These are phyloP conservation scores for Flaveria robusta DNA, from an alignment of 129 eudicot species.

Conservation along the genomic window DNA sequence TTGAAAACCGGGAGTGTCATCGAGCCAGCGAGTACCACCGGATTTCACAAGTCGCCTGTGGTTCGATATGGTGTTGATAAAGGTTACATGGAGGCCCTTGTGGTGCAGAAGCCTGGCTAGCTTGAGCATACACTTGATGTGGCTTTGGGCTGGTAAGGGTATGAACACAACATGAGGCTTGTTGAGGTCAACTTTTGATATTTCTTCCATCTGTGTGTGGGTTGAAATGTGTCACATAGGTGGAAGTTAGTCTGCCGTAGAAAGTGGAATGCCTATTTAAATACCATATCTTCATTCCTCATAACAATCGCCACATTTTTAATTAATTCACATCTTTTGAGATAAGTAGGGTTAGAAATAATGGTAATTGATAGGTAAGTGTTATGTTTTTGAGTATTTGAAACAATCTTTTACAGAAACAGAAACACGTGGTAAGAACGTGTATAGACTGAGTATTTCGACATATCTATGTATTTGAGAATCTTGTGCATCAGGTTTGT, in stretches of 20 bases:
- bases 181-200: neutral
- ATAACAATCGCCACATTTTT: neutral
- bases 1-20: slow-evolving; percentile 34
- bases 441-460: no score
- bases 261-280: neutral
- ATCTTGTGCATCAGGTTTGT: no score
- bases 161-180: slow-evolving; percentile 45
- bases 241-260: neutral
- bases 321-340: neutral
- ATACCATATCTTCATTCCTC: neutral
- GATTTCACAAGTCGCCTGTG: slow-evolving; percentile 43
- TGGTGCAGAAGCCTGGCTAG: slow-evolving; percentile 48
- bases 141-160: slow-evolving; percentile 59
- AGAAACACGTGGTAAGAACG: no score
- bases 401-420: no score
- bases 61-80: slow-evolving; percentile 51
- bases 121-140: slow-evolving; percentile 50
- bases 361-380: no score
- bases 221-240: neutral
- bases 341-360: no score
- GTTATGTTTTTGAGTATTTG: no score
- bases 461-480: no score
- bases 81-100: slow-evolving; percentile 51
- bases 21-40: slow-evolving; percentile 29
- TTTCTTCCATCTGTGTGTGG: slow-evolving; percentile 16